phyloP scores from a whole-genome alignment of 1,139 yeast species.

The Kodamaea alishanica region DNA sequence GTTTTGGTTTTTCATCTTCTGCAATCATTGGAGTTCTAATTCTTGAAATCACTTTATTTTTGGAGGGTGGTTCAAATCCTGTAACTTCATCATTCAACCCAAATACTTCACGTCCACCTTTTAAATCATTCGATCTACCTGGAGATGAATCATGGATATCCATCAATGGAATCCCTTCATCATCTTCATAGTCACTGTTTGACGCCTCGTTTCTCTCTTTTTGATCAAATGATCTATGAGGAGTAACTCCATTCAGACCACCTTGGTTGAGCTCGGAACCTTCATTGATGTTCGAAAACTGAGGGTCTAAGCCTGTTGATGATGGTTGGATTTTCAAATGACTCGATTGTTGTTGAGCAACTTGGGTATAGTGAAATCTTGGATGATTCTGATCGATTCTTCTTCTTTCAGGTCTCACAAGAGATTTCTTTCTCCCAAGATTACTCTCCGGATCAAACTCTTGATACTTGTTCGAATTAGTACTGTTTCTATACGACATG shows the following conservation, averaged over 20 bases:
- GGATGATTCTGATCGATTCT: conserved; percentile 68
- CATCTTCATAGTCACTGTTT: conserved; percentile 19
- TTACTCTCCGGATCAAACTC: conserved; percentile 50
- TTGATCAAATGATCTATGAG: background rate
- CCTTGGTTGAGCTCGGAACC: conserved; percentile 4
- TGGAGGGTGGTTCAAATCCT: conserved; percentile 24
- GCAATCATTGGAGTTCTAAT: conserved; percentile 5
- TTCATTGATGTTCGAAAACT: conserved; percentile 6
- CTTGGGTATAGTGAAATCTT: conserved; percentile 76
- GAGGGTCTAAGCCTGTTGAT: conserved; percentile 71
- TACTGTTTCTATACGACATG: conserved; percentile 19
- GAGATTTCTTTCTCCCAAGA: conserved; percentile 56
- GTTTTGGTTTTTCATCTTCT: conserved; percentile 17
- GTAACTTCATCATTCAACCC: conserved; percentile 58
- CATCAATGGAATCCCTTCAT: conserved; percentile 48
- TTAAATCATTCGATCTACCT: conserved; percentile 12
- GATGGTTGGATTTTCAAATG: conserved; percentile 68
- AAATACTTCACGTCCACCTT: conserved; percentile 50
- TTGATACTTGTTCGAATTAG: conserved; percentile 27
- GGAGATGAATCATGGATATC: conserved; percentile 24
- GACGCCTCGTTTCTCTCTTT: conserved; percentile 4
- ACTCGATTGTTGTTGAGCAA: conserved; percentile 64
- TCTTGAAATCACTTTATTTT: conserved; percentile 25
- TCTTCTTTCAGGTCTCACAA: conserved; percentile 78
- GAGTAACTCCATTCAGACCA: background rate